Base-by-base conservation (phyloP, 2,329 filamentous ascomycete species). In the Aphanocladium album region DNA sequence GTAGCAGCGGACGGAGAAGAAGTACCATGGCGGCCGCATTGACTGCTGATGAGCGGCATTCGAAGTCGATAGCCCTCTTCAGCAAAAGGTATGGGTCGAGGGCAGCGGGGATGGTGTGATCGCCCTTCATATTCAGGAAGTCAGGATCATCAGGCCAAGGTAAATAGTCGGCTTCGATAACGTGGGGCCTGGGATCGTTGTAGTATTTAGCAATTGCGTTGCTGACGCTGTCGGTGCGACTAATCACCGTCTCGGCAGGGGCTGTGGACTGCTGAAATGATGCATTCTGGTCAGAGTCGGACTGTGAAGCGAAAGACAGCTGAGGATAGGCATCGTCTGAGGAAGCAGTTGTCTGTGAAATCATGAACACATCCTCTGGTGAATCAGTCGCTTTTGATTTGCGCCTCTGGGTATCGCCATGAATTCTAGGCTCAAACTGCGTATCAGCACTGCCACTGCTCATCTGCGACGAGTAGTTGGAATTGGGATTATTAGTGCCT, bases 21-120 rank as follows among this genome's bases (percentile, higher is more conserved):
- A 88, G 77, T 5, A 88, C 70, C 65, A 88, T 87, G 30, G 83
- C 82, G 0, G 85, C 81, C 0, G 85, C 83, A 63, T 84, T 83
- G 25, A 87, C 74, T 1, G 83, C 79, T 0, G 83, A 86, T 1
- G 78, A 80, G 51, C 76, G 78, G 6, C 77, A 77, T 67, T 88
- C 85, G 60, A 84, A 87, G 5, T 77, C 73, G 1, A 88, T 73
- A 0, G 83, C 79, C 5, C 82, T 78, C 14, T 76, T 72, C 8
- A 88, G 71, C 9, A 87, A 73, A 0, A 77, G 73, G 56, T 83
- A 82, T 0, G 85, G 84, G 51, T 87, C 77, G 1, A 88, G 77
- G 0, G 84, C 80, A 0, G 74, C 68, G 3, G 65, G 55, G 9
- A 63, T 14, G 59, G 16, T 67, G 33, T 63, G 0, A 23, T 35